Evolutionary conservation across 805 yeast species (phyloP), one percentile per base, ranked within the genome.

Genomic region (Metschnikowia proteae): DNA sequence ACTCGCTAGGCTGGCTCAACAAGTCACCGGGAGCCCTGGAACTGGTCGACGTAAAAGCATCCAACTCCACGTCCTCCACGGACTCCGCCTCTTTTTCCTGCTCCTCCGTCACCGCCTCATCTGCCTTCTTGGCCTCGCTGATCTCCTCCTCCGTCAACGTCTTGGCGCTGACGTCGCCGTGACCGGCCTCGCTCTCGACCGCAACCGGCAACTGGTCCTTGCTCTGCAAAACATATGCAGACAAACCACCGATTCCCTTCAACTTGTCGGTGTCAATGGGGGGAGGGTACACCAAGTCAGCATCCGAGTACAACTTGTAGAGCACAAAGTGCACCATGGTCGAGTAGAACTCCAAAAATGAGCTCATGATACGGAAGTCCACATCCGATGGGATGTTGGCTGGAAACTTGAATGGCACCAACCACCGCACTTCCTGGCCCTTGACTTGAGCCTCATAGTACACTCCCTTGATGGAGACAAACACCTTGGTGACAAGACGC

Each of bases 321-420:
- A 92, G 75, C 23, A 86, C 91, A 64, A 94, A 94, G 63, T 90
- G 96, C 62, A 91, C 70, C 59, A 94, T 72, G 26, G 98, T 92
- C 17, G 96, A 84, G 73, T 94, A 94, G 70, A 94, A 91, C 71
- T 94, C 99, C 63, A 94, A 79, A 71, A 94, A 94, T 1, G 98
- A 92, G 62, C 89, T 76, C 99, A 94, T 94, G 74, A 94, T 89
- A 69, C 94, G 81, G 76, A 94, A 92, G 71, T 94, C 99, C 51
- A 94, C 83, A 67, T 94, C 98, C 39, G 85, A 71, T 41, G 99
- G 98, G 58, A 94, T 86, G 67, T 87, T 87, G 67, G 92, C 96
- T 17, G 99, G 97, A 75, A 91, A 94, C 69, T 90, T 94, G 79
- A 85, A 94, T 25, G 99, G 99, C 41, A 89, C 96, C 51, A 94